Percentiles rank a stretch among this genome's conserved stretches.
These are phyloP conservation scores for Diatrype stigma DNA, from an alignment of 2,329 filamentous ascomycete genomes.

Conservation along the genomic window DNA sequence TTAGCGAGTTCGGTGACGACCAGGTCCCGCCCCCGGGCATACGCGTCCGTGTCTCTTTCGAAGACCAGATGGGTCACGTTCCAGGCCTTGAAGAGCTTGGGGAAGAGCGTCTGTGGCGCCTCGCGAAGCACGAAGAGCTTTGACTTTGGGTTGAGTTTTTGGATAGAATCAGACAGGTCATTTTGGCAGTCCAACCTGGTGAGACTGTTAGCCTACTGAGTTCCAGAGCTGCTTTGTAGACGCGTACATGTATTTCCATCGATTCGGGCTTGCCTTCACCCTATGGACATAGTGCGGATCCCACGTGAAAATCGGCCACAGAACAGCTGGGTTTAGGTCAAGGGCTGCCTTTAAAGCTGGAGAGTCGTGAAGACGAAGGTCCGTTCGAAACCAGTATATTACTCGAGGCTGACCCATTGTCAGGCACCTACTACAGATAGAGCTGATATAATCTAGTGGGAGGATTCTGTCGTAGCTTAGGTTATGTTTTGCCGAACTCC, in stretches of 20 bases:
- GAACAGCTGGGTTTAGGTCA: constrained; percentile 60
- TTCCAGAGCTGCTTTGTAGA: background rate
- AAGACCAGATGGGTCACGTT: constrained; percentile 72
- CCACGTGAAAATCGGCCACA: constrained; percentile 78
- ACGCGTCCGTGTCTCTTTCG: constrained; percentile 74
- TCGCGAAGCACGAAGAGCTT: constrained; percentile 70
- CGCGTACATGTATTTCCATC: constrained; percentile 66
- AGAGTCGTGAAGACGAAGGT: constrained; percentile 73
- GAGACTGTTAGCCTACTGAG: constrained; percentile 3
- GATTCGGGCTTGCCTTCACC: constrained; percentile 64
- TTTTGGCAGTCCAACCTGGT: constrained; percentile 66
- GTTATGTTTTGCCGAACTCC: too few relatives aligned
- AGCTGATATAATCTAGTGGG: too few relatives aligned
- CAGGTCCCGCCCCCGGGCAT: constrained; percentile 61
- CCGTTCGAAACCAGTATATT: constrained; percentile 76
- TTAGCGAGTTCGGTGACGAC: constrained; percentile 55
- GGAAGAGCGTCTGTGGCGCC: constrained; percentile 65
- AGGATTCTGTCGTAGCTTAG: too few relatives aligned
- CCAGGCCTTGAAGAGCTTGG: constrained; percentile 71
- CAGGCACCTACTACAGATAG: constrained; percentile 5
- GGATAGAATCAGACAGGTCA: constrained; percentile 64
- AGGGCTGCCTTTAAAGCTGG: constrained; percentile 69
- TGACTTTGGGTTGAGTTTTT: constrained; percentile 60
- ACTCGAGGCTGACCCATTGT: constrained; percentile 45
- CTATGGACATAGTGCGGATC: constrained; percentile 77